These are phyloP conservation scores for Podospora pseudoanserina DNA, from an alignment of 495 filamentous ascomycete genomes.

Conservation along the genomic window DNA sequence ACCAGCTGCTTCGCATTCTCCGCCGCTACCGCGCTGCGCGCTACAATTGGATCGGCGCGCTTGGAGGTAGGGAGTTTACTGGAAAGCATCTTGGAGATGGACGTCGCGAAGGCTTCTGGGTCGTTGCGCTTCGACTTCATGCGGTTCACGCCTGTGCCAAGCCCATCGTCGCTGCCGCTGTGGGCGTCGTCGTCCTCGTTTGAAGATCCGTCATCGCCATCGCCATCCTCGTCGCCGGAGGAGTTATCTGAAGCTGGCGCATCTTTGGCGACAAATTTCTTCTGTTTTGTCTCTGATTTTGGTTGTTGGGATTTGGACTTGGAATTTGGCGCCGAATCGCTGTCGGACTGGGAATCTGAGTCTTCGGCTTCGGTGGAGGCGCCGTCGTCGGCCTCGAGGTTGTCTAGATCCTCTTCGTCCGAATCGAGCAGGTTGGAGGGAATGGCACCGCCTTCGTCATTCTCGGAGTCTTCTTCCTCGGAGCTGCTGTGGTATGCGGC, in stretches of 20 bases:
- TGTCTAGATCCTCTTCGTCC: conserved; percentile 56
- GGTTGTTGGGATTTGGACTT: conserved; percentile 20
- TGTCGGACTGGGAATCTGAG: conserved; percentile 41
- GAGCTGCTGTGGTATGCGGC: conserved; percentile 71
- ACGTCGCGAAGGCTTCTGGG: conserved; percentile 81
- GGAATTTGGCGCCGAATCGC: conserved; percentile 17
- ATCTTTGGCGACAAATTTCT: conserved; percentile 34
- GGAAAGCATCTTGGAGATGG: conserved; percentile 83
- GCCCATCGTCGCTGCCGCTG: conserved; percentile 37
- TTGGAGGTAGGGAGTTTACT: conserved; percentile 78
- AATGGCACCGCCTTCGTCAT: conserved; percentile 52
- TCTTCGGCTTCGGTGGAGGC: conserved; percentile 34
- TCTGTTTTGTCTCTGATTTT: conserved; percentile 18
- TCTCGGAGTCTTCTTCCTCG: conserved; percentile 37
- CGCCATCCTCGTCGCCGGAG: conserved; percentile 33
- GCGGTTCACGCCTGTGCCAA: conserved; percentile 26
- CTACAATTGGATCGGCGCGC: conserved; percentile 82
- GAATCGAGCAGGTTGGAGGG: conserved; percentile 67
- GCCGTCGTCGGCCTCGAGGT: conserved; percentile 44
- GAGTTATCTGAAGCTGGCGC: conserved; percentile 28
- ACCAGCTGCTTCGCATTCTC: conserved; percentile 61
- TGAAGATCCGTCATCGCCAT: conserved; percentile 21
- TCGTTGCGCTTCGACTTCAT: conserved; percentile 77
- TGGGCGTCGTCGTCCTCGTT: conserved; percentile 33
- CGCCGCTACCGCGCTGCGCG: conserved; percentile 67